Evolutionary conservation across 2,329 filamentous ascomycete genomes (phyloP), one percentile per base, ranked within the genome.

Genomic region (Neofusicoccum ribis): DNA sequence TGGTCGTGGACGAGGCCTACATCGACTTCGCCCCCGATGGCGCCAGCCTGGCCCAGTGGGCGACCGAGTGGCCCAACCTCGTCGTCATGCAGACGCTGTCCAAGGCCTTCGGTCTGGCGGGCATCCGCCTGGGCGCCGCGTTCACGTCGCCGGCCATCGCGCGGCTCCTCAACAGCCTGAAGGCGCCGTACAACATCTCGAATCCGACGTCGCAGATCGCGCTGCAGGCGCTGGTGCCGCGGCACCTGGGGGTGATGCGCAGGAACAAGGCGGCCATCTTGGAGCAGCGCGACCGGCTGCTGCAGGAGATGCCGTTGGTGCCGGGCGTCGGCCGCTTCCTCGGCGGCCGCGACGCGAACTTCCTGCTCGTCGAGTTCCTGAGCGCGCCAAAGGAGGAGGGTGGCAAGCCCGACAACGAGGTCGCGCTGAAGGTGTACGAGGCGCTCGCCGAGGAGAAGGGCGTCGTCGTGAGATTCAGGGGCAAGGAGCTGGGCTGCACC

Each of bases 41-140:
- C 31, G 85, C 91, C 47, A 96, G 91, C 69, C 85, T 98, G 31
- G 94, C 95, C 31, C 91, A 96, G 78, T 96, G 92, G 90, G 93
- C 96, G 1, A 84, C 86, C 41, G 93, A 97, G 73, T 96, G 91
- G 87, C 93, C 94, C 59, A 99, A 99, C 78, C 84, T 99, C 31
- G 93, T 97, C 17, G 93, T 99, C 65, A 92, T 98, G 91, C 95
- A 99, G 83, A 99, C 95, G 1, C 85, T 98, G n/a, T 96, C 91
- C 72, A 99, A 99, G 78, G 95, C 93, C 0, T 99, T 99, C 74
- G 95, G 95, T 34, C 86, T 99, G 73, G 95, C 95, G 3, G 95
- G 94, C 59, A 97, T 99, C 74, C 86, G 95, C 15, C 84, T 99
- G 1, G 95, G 95, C 52, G 91, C 89, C 7, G 92, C 92, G 0